Evolutionary conservation across 495 filamentous ascomycete genomes (phyloP).

Genomic region (Penicillium flavigenum): DNA sequence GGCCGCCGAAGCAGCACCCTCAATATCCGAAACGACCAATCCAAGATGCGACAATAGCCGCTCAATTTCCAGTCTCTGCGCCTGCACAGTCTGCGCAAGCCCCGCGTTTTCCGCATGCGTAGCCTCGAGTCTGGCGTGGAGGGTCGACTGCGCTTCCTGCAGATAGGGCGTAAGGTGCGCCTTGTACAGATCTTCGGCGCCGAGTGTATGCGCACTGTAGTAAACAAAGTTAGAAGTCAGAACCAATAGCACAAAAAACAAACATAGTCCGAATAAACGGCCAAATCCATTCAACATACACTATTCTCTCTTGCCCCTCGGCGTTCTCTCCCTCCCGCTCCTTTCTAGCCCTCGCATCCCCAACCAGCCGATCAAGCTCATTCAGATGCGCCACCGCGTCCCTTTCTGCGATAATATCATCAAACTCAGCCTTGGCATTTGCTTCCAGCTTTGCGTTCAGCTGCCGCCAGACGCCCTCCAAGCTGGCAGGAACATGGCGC

Average conservation of each 20-base stretch:
- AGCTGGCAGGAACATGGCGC: slow-evolving; percentile 60
- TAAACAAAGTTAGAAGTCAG: slow-evolving; percentile 9
- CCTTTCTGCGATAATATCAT: slow-evolving; percentile 66
- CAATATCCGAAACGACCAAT: slow-evolving; percentile 65
- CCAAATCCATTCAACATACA: slow-evolving; percentile 33
- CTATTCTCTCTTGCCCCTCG: slow-evolving; percentile 22
- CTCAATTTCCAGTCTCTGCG: slow-evolving; percentile 74
- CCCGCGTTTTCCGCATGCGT: slow-evolving; percentile 63
- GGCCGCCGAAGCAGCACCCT: slow-evolving; percentile 57
- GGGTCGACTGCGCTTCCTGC: slow-evolving; percentile 54
- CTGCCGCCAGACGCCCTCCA: slow-evolving; percentile 67
- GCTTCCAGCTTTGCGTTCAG: slow-evolving; percentile 65
- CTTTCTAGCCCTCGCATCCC: slow-evolving; percentile 64
- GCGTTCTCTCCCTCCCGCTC: slow-evolving; percentile 34
- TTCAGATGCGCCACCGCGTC: slow-evolving; percentile 75
- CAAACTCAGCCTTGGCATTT: slow-evolving; percentile 68
- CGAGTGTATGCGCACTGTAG: slow-evolving; percentile 72
- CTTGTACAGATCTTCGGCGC: slow-evolving; percentile 60
- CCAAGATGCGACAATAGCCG: slow-evolving; percentile 63
- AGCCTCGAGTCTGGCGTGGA: slow-evolving; percentile 60
- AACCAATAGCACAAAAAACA: slow-evolving; percentile 2
- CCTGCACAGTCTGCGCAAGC: slow-evolving; percentile 59
- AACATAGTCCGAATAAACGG: slow-evolving; percentile 6
- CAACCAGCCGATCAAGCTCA: slow-evolving; percentile 72
- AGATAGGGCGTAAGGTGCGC: slow-evolving; percentile 73